These are phyloP conservation scores for Xanthoconium purpureum DNA, from an alignment of 768 basidiomycete genomes.

Conservation along the genomic window DNA sequence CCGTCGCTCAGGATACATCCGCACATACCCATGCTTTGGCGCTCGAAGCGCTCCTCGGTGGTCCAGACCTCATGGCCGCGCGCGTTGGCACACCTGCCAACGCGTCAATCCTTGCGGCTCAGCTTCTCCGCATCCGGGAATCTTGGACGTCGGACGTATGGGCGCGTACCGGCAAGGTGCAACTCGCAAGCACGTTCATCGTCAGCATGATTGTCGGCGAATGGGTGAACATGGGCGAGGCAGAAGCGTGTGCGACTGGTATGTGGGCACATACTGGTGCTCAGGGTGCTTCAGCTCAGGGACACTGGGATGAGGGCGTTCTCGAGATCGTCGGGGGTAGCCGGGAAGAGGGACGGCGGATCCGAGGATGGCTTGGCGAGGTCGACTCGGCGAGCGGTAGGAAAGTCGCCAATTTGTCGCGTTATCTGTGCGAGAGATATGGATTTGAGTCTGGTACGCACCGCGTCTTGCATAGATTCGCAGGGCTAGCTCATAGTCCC, in stretches of 20 bases:
- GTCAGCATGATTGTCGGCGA: constrained; percentile 69
- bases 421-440: constrained; percentile 77
- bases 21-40: constrained; percentile 75
- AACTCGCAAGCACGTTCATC: constrained; percentile 74
- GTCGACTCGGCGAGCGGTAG: constrained; percentile 67
- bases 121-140: constrained; percentile 75
- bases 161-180: constrained; percentile 71
- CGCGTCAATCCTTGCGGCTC: constrained; percentile 69
- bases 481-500: neutral
- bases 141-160: constrained; percentile 75
- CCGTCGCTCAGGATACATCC: constrained; percentile 76
- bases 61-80: constrained; percentile 71
- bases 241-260: constrained; percentile 76
- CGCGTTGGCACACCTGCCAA: constrained; percentile 73
- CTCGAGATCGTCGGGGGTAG: constrained; percentile 77
- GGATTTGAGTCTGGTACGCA: constrained; percentile 70
- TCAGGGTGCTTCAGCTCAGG: constrained; percentile 33
- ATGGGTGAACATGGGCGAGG: constrained; percentile 69
- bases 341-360: constrained; percentile 66
- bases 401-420: constrained; percentile 61
- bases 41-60: constrained; percentile 73
- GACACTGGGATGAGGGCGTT: constrained; percentile 77
- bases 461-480: neutral
- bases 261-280: constrained; percentile 60
- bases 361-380: constrained; percentile 80